phyloP scores from a whole-genome alignment of 441 rosid species.

The Gossypium schwendimanii region DNA sequence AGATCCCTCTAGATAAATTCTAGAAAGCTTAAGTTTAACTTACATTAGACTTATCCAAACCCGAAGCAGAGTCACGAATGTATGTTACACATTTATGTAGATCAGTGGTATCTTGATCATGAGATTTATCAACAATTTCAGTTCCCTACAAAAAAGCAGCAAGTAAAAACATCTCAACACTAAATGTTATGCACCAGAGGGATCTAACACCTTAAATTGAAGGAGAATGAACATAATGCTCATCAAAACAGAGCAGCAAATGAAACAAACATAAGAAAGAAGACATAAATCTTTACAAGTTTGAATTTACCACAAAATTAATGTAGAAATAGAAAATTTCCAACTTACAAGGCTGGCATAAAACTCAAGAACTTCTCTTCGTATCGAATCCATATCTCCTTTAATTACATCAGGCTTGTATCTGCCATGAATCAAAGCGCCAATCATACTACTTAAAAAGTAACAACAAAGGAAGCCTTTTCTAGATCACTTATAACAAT shows the following conservation, averaged over 20 bases:
- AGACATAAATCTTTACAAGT: neutral
- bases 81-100: slow-evolving; percentile 66
- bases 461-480: neutral
- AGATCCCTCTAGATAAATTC: neutral
- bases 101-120: slow-evolving; percentile 93
- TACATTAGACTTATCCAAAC: slow-evolving; percentile 48
- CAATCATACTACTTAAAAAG: neutral
- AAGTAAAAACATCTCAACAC: slow-evolving; percentile 14
- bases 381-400: slow-evolving; percentile 93
- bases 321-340: neutral
- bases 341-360: slow-evolving; percentile 49
- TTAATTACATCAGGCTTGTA: slow-evolving; percentile 76
- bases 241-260: neutral
- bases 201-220: neutral
- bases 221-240: neutral
- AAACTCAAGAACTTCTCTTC: slow-evolving; percentile 53
- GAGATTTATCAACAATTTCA: slow-evolving; percentile 57
- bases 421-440: slow-evolving; percentile 30
- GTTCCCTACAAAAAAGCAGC: slow-evolving; percentile 57
- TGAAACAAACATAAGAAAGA: neutral
- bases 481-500: too few relatives aligned
- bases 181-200: neutral
- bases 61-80: slow-evolving; percentile 39
- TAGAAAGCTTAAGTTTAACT: slow-evolving; percentile 17
- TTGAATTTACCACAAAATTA: neutral